A percentile compares a stretch with the other conserved stretches of the same genome.
phyloP scores from a whole-genome alignment of 441 rosid genomes.

The Pelargonium myrrhifolium region DNA sequence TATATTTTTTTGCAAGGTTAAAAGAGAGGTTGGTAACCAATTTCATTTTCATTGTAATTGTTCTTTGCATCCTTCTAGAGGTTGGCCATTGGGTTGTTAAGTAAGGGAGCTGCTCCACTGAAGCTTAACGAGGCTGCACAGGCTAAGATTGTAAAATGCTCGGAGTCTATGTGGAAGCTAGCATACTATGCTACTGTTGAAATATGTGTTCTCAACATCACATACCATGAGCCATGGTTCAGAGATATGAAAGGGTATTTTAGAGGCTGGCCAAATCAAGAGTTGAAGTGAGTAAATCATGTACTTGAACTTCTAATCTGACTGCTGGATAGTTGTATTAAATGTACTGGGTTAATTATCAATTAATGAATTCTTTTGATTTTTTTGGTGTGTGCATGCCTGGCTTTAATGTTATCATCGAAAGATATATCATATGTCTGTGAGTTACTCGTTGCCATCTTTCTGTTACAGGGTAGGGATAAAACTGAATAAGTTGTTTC shows the following conservation, averaged over 20 bases:
- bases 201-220: slow-evolving; percentile 45
- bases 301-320: slow-evolving; percentile 10
- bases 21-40: no score
- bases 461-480: no score
- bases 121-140: slow-evolving; percentile 41
- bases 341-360: background rate
- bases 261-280: slow-evolving; percentile 82
- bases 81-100: slow-evolving; percentile 51
- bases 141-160: slow-evolving; percentile 58
- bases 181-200: slow-evolving; percentile 61
- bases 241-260: slow-evolving; percentile 50
- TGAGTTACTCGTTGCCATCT: no score
- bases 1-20: no score
- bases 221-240: slow-evolving; percentile 67
- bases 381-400: no score
- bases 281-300: slow-evolving; percentile 56
- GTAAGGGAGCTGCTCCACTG: slow-evolving; percentile 28
- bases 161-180: slow-evolving; percentile 89
- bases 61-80: slow-evolving; percentile 33
- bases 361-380: no score
- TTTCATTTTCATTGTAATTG: background rate
- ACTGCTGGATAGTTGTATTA: background rate
- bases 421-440: background rate
- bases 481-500: no score
- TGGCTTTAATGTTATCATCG: background rate